Evolutionary conservation across 495 filamentous ascomycete genomes (phyloP), one percentile per base, ranked within the genome.

Genomic region (Chaetomium cochliodes): DNA sequence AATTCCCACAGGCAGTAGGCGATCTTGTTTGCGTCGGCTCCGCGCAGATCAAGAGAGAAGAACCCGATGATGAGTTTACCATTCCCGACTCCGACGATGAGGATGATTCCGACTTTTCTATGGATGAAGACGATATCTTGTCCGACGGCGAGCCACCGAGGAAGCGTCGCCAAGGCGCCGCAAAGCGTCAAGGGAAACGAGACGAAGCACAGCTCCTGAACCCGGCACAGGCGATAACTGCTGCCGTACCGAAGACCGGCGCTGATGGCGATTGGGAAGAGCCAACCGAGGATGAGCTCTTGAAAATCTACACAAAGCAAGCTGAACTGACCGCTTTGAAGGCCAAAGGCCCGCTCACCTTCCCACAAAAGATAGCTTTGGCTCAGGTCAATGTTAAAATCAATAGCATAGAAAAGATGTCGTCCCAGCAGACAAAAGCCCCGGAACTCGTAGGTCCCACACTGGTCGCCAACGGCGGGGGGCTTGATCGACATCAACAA

Each of bases 141-240:
- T 61, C 59, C 15, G 47, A 53, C n/a, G 59, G 59, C 2, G 59
- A 53, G 22, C 1, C 20, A 5, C 59, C 59, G 0, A 50, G 33
- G 6, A 42, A 52, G 30, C 47, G 59, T 22, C 59, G 30, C 7
- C 47, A 49, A 3, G n/a, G 3, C 5, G 15, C 47, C 0, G 1
- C 37, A 7, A 42, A 28, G n/a, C 47, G 49, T 15, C 46, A 18
- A 5, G 1, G 2, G 13, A 61, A n/a, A 7, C 0, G 13, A 61
- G 9, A 53, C 47, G 52, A 9, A 53, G 42, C 7, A 6, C 51
- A n/a, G n/a, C n/a, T 2, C 1, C 18, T 15, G 25, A 9, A 12
- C 25, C 33, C 22, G 41, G 44, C 7, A 9, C 37, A 46, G 15
- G 51, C 25, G 1, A 44, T 44, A 4, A 18, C 3, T 44, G 44